Evolutionary conservation across 2,329 filamentous ascomycete genomes (phyloP).

Genomic region (Periconia macrospinosa): DNA sequence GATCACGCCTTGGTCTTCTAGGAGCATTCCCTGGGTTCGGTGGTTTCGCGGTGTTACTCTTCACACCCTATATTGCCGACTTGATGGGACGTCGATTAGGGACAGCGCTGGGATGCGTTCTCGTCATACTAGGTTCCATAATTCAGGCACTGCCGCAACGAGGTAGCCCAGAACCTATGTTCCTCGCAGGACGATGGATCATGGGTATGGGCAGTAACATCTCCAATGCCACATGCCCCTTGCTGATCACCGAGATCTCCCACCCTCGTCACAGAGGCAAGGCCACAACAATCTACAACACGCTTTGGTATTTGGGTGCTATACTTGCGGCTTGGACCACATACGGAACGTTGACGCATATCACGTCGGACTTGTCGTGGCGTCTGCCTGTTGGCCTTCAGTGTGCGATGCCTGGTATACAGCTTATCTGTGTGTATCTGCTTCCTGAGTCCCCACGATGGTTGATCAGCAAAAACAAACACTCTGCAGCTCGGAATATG

Average conservation of each 20-base stretch:
- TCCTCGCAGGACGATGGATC: conserved; percentile 50
- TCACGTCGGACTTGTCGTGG: conserved; percentile 47
- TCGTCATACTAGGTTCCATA: conserved; percentile 54
- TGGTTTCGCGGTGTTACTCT: conserved; percentile 52
- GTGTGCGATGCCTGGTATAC: conserved; percentile 60
- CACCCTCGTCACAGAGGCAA: conserved; percentile 62
- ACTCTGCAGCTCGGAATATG: conserved; percentile 9
- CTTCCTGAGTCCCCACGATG: conserved; percentile 64
- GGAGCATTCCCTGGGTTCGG: conserved; percentile 52
- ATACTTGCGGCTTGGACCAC: conserved; percentile 24
- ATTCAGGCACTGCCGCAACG: conserved; percentile 51
- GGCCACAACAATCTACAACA: conserved; percentile 58
- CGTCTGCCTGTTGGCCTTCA: conserved; percentile 65
- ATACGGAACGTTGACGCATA: conserved; percentile 16
- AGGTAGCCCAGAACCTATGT: conserved; percentile 45
- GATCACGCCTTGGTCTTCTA: conserved; percentile 50
- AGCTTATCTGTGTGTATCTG: conserved; percentile 61
- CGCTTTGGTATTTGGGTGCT: conserved; percentile 33
- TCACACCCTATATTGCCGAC: conserved; percentile 35
- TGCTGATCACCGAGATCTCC: conserved; percentile 59
- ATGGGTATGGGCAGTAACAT: conserved; percentile 54
- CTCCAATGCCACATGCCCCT: conserved; percentile 55
- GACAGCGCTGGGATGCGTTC: conserved; percentile 56
- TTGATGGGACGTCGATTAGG: conserved; percentile 50
- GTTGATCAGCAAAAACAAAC: conserved; percentile 16